Evolutionary conservation across 495 filamentous ascomycete species (phyloP), one percentile per base, ranked within the genome.

Genomic region (Penicillium roqueforti): DNA sequence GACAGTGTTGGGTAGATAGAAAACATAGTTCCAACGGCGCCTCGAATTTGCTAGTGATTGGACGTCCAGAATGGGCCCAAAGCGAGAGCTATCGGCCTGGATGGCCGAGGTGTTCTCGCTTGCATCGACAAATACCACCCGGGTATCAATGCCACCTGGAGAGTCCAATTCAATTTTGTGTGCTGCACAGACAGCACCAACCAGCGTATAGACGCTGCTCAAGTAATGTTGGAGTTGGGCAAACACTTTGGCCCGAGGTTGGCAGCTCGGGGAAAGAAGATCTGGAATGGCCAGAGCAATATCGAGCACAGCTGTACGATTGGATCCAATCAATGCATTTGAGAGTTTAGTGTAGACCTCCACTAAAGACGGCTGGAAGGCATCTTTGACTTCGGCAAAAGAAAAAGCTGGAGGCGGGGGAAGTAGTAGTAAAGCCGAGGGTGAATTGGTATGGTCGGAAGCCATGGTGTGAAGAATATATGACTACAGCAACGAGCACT

Each of bases 141-240:
- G 83, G 2, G 83, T 78, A 74, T 97, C 89, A 32, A 96, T 82
- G 23, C 89, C 87, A 19, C 81, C 82, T 10, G 83, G 80, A 19
- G 81, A 80, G 68, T 84, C 80, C 66, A 88, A 65, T 63, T 91
- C 74, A 52, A 85, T 73, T 18, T 73, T 72, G 11, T 82, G 69
- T 55, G 84, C 77, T 34, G 84, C 77, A 53, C 83, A 87, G 23
- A 89, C 71, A 46, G 84, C 71, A 34, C 83, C 81, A 60, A 93
- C 73, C 39, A 97, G 76, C 59, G 81, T 83, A 76, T 97, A 97
- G 52, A 96, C 61, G 47, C 79, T 81, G 19, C 87, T 87, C 20
- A 97, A 65, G 13, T 92, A 76, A 26, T 73, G 70, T 71, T 96
- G 91, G 8, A 86, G 75, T 23, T 78, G 69, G 56, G 67, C 73